phyloP scores from a whole-genome alignment of 352 stramenopile genomes.

The Phytophthora quininea region DNA sequence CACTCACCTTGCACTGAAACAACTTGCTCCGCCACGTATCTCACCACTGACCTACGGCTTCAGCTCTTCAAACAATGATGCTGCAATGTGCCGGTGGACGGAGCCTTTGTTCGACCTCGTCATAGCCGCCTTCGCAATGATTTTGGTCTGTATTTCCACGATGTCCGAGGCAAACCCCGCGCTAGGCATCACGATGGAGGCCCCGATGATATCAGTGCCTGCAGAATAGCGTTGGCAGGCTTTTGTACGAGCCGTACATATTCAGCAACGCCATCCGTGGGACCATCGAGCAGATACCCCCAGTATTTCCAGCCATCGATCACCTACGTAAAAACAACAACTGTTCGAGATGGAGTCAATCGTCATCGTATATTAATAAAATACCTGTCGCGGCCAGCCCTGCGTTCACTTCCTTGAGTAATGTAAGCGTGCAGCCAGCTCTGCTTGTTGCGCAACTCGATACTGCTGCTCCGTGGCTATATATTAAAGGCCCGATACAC shows the following conservation, averaged over 20 bases:
- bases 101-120: too few species aligned
- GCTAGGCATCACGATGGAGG: too few species aligned
- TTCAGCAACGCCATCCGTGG: not conserved
- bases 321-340: constrained; percentile 1
- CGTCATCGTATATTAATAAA: not conserved
- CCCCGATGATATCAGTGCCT: not conserved
- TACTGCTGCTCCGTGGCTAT: not conserved
- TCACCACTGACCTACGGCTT: too few species aligned
- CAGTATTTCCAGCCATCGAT: not conserved
- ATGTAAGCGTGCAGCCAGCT: not conserved
- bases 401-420: not conserved
- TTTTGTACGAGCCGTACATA: not conserved
- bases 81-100: too few species aligned
- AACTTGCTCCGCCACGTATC: too few species aligned
- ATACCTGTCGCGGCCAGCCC: not conserved
- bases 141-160: too few species aligned
- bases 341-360: not conserved
- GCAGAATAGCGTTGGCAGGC: not conserved
- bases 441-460: not conserved
- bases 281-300: not conserved
- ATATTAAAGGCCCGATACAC: not conserved
- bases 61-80: too few species aligned
- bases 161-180: too few species aligned
- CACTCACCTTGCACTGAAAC: too few species aligned
- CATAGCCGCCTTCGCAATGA: too few species aligned